Evolutionary conservation across 768 basidiomycete genomes (phyloP).

Genomic region (Aureoboletus auriporus): DNA sequence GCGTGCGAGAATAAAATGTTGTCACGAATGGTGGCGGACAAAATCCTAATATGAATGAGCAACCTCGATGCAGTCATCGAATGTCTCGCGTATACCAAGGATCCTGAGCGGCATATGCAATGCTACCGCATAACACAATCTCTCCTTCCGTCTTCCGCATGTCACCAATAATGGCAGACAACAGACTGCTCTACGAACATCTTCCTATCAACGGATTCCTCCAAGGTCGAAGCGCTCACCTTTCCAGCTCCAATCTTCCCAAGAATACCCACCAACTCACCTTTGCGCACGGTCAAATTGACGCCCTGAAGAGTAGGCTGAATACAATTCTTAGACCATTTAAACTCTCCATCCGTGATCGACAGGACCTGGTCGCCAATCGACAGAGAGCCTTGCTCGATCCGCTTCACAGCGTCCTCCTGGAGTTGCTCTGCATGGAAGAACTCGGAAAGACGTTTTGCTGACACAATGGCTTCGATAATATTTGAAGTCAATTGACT

Average conservation of each 20-base stretch:
- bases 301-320: conserved; percentile 72
- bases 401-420: conserved; percentile 60
- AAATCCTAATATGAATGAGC: conserved; percentile 33
- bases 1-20: conserved; percentile 92
- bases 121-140: conserved; percentile 60
- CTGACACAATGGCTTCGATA: conserved; percentile 83
- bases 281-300: conserved; percentile 69
- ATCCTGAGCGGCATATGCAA: conserved; percentile 84
- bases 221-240: conserved; percentile 36
- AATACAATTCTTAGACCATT: conserved; percentile 59
- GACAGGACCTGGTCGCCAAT: conserved; percentile 67
- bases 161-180: conserved; percentile 83
- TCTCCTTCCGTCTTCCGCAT: conserved; percentile 77
- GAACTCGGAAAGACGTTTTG: conserved; percentile 73
- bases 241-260: conserved; percentile 93
- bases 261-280: conserved; percentile 79
- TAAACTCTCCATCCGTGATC: conserved; percentile 76
- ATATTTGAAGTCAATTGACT: conserved; percentile 72
- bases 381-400: conserved; percentile 38
- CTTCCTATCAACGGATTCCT: background rate
- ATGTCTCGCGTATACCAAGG: conserved; percentile 59
- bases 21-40: too few relatives aligned
- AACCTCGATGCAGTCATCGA: background rate
- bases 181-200: conserved; percentile 54
- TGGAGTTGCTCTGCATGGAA: conserved; percentile 79